These are phyloP conservation scores for Xylariaceae sp. DNA, from an alignment of 2,329 filamentous ascomycete genomes.

Conservation along the genomic window DNA sequence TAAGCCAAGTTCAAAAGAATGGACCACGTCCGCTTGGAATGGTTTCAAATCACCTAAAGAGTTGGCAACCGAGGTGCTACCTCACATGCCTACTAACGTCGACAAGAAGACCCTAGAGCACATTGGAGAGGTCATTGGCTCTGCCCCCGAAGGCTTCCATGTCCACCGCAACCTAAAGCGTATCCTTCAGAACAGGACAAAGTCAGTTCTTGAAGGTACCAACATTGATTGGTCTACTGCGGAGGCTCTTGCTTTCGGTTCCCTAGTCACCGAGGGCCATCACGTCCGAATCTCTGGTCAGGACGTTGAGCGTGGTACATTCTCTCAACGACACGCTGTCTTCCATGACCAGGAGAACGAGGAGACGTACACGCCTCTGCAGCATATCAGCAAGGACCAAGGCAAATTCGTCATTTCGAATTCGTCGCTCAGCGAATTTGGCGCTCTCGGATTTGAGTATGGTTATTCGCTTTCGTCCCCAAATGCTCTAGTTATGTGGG, in stretches of 20 bases:
- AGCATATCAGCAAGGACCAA: conserved; percentile 88
- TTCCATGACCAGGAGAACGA: conserved; percentile 98
- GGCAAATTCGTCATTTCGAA: conserved; percentile 97
- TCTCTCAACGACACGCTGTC: conserved; percentile 96
- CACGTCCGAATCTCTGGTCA: conserved; percentile 98
- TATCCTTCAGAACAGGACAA: conserved; percentile 87
- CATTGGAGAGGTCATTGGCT: conserved; percentile 82
- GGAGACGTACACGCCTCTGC: conserved; percentile 88
- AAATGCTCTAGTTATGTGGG: conserved; percentile 98
- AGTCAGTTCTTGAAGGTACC: conserved; percentile 89
- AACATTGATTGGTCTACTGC: conserved; percentile 98
- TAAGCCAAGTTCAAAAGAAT: conserved; percentile 94
- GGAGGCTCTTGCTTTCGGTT: conserved; percentile 93
- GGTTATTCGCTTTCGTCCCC: conserved; percentile 97
- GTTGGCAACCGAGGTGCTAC: conserved; percentile 89
- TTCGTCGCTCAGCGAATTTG: conserved; percentile 78
- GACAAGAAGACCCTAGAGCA: conserved; percentile 75
- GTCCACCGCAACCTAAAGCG: conserved; percentile 96
- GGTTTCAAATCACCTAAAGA: conserved; percentile 99
- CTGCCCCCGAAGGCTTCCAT: conserved; percentile 82
- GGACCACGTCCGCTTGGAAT: conserved; percentile 98
- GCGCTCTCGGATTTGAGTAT: conserved; percentile 93
- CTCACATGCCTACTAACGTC: conserved; percentile 87
- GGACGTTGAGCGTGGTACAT: conserved; percentile 99
- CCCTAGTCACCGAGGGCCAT: conserved; percentile 89